Evolutionary conservation across 306 rosid species (phyloP).

Genomic region (Medicago arabica): DNA sequence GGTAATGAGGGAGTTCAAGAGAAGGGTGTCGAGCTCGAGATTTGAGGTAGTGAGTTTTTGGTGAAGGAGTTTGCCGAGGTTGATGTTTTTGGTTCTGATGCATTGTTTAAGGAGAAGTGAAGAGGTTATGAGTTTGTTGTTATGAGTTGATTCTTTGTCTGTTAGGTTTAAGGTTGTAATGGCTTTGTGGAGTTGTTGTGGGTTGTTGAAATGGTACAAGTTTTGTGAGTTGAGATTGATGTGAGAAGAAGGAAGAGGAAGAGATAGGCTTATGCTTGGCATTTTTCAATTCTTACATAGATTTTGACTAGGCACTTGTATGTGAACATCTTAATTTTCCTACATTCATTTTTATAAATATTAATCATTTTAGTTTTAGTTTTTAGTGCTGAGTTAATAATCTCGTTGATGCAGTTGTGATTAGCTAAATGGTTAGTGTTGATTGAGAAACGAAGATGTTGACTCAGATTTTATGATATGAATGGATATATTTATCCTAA

Average conservation of each 20-base stretch:
- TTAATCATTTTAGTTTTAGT: too few species aligned
- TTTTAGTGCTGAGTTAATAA: too few species aligned
- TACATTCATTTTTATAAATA: too few species aligned
- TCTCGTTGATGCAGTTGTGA: too few species aligned
- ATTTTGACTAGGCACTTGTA: too few species aligned
- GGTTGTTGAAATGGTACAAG: constrained; percentile 31
- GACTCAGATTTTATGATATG: too few species aligned
- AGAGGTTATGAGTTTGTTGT: constrained; percentile 41
- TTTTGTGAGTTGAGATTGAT: neutral
- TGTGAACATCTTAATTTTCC: too few species aligned
- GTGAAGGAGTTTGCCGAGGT: constrained; percentile 61
- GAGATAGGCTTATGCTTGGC: constrained; percentile 15
- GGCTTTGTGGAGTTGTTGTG: constrained; percentile 48
- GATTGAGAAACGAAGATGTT: too few species aligned
- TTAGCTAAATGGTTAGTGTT: too few species aligned
- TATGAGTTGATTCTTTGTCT: neutral
- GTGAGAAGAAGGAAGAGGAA: constrained; percentile 2
- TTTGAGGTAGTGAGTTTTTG: constrained; percentile 42
- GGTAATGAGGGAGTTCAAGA: constrained; percentile 62
- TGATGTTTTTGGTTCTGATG: constrained; percentile 51
- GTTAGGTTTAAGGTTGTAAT: constrained; percentile 50
- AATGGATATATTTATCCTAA: too few species aligned
- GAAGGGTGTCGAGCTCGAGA: constrained; percentile 51
- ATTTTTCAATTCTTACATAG: neutral
- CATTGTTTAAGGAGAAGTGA: constrained; percentile 63